A percentile compares a stretch with the other conserved stretches of the same genome.
These are phyloP conservation scores for Pichia sp. DNA, from an alignment of 1,139 yeast species.

Conservation along the genomic window DNA sequence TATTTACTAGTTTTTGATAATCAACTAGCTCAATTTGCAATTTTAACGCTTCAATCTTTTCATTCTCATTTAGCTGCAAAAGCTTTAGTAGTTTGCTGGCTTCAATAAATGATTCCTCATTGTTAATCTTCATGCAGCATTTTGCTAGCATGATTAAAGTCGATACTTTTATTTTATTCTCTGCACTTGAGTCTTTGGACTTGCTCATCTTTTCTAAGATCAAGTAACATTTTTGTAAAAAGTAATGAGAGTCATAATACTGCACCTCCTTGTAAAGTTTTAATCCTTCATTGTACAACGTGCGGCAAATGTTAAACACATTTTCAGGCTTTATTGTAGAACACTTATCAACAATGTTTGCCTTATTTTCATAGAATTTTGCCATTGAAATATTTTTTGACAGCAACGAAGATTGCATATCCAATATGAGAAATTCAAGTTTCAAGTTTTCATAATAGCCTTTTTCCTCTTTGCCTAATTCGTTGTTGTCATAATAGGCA, in stretches of 20 bases:
- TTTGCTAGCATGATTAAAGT: conserved; percentile 19
- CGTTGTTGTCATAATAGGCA: conserved; percentile 14
- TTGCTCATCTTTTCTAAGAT: conserved; percentile 13
- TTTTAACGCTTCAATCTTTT: conserved; percentile 24
- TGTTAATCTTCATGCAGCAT: conserved; percentile 21
- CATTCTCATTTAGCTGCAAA: conserved; percentile 18
- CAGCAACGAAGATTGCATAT: conserved; percentile 26
- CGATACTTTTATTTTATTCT: conserved; percentile 7
- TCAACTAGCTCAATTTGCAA: conserved; percentile 22
- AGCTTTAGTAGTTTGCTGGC: conserved; percentile 17
- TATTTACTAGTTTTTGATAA: conserved; percentile 4
- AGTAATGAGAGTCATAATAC: conserved; percentile 20
- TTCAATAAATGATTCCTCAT: conserved; percentile 17
- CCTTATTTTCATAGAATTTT: conserved; percentile 28
- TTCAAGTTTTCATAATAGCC: conserved; percentile 12
- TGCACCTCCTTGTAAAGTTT: conserved; percentile 18
- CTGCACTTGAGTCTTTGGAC: conserved; percentile 11
- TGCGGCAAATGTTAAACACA: conserved; percentile 23
- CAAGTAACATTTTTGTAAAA: conserved; percentile 20
- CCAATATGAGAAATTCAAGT: conserved; percentile 23
- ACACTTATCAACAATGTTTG: conserved; percentile 16
- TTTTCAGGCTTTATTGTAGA: conserved; percentile 4
- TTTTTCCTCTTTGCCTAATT: background rate
- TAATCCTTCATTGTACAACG: conserved; percentile 27
- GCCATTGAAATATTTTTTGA: conserved; percentile 28